Conservation (phyloP, 352 stramenopile species). For the Blastocystis sp. region DNA sequence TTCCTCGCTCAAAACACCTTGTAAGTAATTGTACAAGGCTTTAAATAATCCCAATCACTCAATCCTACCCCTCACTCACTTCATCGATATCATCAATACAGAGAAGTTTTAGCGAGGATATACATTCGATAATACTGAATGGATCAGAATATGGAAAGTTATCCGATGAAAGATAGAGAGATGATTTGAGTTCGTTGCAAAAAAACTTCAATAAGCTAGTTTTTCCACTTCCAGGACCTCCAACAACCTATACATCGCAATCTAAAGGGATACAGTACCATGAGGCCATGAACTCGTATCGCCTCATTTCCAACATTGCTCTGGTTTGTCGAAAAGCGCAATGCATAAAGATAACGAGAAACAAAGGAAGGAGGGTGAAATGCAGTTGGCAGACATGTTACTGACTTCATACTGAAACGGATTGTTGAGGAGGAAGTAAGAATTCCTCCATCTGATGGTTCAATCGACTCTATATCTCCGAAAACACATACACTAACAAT, state of each 20-base stretch:
- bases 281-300: neutral
- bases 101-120: neutral
- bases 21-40: neutral
- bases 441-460: neutral
- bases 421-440: neutral
- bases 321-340: neutral
- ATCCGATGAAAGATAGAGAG: neutral
- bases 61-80: neutral
- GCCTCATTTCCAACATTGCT: too few relatives aligned
- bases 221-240: slow-evolving; percentile 5
- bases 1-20: neutral
- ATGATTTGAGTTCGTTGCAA: neutral
- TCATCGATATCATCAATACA: slow-evolving; percentile 33
- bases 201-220: neutral
- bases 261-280: neutral
- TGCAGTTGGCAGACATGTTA: neutral
- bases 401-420: neutral
- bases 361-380: neutral
- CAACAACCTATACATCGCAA: neutral
- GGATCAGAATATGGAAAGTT: neutral
- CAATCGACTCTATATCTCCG: neutral
- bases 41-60: neutral
- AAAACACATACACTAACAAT: neutral
- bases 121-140: neutral
- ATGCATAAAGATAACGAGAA: neutral